Conservation (phyloP, 495 filamentous ascomycete species). For the Penicillium tannophilum region DNA sequence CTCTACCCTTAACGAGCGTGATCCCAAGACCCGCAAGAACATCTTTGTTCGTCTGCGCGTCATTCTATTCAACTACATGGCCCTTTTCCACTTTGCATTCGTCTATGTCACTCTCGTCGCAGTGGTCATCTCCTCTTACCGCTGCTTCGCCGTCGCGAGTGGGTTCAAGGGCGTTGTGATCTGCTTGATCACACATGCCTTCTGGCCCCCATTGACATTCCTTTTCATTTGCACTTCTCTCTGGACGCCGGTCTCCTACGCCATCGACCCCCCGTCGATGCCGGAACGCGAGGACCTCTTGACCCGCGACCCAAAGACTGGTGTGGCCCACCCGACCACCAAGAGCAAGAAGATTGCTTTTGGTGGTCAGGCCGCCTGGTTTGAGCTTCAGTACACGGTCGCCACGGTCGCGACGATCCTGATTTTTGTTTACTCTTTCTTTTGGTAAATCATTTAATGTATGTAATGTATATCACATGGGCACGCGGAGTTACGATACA, state of each 20-base stretch:
- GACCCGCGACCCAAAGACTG: constrained; percentile 46
- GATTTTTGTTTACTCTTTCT: constrained; percentile 47
- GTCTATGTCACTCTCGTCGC: constrained; percentile 44
- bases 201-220: constrained; percentile 49
- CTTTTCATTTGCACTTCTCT: constrained; percentile 40
- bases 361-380: constrained; percentile 43
- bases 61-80: constrained; percentile 40
- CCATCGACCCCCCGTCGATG: constrained; percentile 46
- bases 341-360: constrained; percentile 47
- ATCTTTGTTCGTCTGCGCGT: constrained; percentile 34
- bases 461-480: constrained; percentile 14
- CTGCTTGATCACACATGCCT: constrained; percentile 49
- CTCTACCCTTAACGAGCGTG: constrained; percentile 36
- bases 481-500: constrained; percentile 13
- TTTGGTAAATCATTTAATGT: constrained; percentile 23
- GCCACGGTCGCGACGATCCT: constrained; percentile 39
- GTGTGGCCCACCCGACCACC: constrained; percentile 44
- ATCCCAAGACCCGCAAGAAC: constrained; percentile 32
- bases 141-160: constrained; percentile 33
- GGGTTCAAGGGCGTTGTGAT: constrained; percentile 33
- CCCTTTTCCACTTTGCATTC: constrained; percentile 40
- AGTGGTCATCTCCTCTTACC: constrained; percentile 36
- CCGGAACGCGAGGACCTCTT: constrained; percentile 47
- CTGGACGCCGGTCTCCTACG: constrained; percentile 45
- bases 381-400: constrained; percentile 43